Percentiles rank a stretch among this genome's conserved stretches.
Conservation (phyloP, 768 basidiomycete genomes). For the Thelephora ganbajun region DNA sequence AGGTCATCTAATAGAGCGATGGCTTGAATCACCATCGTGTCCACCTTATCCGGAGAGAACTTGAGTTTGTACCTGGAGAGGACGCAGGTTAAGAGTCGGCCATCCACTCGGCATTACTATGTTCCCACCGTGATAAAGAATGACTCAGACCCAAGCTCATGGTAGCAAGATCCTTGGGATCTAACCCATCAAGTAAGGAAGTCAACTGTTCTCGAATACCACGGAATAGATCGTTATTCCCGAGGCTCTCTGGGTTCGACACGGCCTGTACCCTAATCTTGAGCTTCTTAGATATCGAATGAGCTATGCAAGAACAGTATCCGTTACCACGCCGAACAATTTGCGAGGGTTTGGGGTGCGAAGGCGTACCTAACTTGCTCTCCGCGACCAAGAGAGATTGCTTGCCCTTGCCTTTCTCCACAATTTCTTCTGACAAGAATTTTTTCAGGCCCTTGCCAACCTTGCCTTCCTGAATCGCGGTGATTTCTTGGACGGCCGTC, state of each 20-base stretch:
- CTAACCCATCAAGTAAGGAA: conserved; percentile 76
- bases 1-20: conserved; percentile 95
- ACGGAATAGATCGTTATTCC: conserved; percentile 68
- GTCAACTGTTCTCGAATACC: conserved; percentile 88
- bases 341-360: neutral
- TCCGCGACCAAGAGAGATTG: conserved; percentile 80
- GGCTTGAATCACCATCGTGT: conserved; percentile 98
- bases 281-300: conserved; percentile 86
- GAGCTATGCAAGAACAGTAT: conserved; percentile 31
- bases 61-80: conserved; percentile 88
- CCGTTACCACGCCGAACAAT: conserved; percentile 3
- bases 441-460: conserved; percentile 86
- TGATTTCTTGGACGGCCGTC: conserved; percentile 92
- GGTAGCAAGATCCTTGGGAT: conserved; percentile 88
- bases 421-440: conserved; percentile 76
- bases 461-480: conserved; percentile 85
- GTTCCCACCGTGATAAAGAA: conserved; percentile 75
- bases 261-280: conserved; percentile 59
- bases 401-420: conserved; percentile 84
- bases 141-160: conserved; percentile 98
- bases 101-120: neutral
- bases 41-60: conserved; percentile 99
- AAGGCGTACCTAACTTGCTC: conserved; percentile 67
- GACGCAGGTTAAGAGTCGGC: neutral
- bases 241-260: conserved; percentile 38